These are phyloP conservation scores for Eucalyptus polybractea DNA, from an alignment of 345 rosid genomes.

Conservation along the genomic window DNA sequence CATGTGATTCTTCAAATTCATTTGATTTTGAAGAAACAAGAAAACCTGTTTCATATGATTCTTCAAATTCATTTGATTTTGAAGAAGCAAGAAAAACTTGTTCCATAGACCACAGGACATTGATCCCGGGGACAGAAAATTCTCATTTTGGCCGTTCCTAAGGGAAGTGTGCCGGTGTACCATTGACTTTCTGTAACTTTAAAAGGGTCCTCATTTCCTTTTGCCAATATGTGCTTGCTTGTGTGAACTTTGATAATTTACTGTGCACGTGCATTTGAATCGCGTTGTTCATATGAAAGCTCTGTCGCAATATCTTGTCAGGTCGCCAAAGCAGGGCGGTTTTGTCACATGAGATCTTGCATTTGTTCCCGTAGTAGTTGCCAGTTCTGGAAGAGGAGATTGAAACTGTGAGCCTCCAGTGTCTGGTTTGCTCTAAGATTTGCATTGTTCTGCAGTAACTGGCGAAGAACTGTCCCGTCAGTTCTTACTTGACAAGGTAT, in stretches of 20 bases:
- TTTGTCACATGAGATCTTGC: not conserved
- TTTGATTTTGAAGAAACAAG: conserved; percentile 25
- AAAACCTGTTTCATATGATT: conserved; percentile 2
- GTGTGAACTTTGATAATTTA: not conserved
- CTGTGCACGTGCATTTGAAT: not conserved
- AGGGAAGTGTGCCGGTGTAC: not conserved
- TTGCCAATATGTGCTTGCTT: not conserved
- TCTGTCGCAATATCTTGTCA: not conserved
- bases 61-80: conserved; percentile 44
- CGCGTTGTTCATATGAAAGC: not conserved
- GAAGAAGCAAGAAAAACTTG: conserved; percentile 4
- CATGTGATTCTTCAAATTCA: conserved; percentile 34
- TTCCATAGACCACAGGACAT: not conserved
- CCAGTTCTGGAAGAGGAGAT: not conserved
- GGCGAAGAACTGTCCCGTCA: not conserved
- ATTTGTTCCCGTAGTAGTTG: not conserved
- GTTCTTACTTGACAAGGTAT: not conserved
- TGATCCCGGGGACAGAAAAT: not conserved
- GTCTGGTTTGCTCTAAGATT: not conserved
- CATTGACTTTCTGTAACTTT: not conserved
- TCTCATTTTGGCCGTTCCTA: not conserved
- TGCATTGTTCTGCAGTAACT: not conserved
- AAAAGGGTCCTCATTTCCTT: not conserved
- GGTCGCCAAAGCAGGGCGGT: not conserved
- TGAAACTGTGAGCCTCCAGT: not conserved